Base-by-base conservation (phyloP, 2,329 filamentous ascomycete species). In the Basipetospora chlamydospora region DNA sequence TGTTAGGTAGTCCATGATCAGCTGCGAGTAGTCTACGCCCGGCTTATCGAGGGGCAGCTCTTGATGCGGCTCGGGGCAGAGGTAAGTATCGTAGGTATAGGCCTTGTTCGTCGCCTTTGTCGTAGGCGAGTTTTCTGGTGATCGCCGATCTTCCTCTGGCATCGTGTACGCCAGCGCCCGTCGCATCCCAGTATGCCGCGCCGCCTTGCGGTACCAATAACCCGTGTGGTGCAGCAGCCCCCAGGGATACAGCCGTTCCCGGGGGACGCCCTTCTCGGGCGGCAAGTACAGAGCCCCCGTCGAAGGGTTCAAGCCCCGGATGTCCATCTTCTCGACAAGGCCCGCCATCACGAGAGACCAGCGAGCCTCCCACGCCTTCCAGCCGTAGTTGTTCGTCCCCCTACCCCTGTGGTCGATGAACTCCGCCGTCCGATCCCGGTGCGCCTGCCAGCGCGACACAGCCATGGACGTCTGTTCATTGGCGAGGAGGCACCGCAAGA, bases 321-420 rank as follows among this genome's bases (percentile, higher is more conserved):
- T 58, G 15, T 64, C 61, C 18, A 65, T 59, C 42, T 63, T 69
- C 42, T 73, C 65, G 13, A 77, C 64, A 42, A 77, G 49, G 30
- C 71, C 63, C 2, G 71, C 73, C 74, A 79, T 78, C 10, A 74
- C 58, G 16, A 60, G 61, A 12, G 71, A 67, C 74, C 74, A 79
- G 39, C 82, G 71, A 28, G 83, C 77, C 58, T 94, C 81, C 87
- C 88, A 98, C 2, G 88, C 87, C 49, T 85, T 73, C 83, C 87
- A 96, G 5, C 85, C 84, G 53, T 96, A 96, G 45, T 84, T 93
- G 22, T 76, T 73, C 3, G 83, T 86, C 1, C 88, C 88, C 47
- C 83, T 83, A 4, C 86, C 87, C 45, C 80, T 76, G 13, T 82
- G 71, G 49, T 94, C 84, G 12, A 95, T 64, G 36, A 95, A 72